A percentile compares a stretch with the other conserved stretches of the same genome.
Evolutionary conservation across 352 stramenopile genomes (phyloP).

Genomic region (Albugo laibachii): DNA sequence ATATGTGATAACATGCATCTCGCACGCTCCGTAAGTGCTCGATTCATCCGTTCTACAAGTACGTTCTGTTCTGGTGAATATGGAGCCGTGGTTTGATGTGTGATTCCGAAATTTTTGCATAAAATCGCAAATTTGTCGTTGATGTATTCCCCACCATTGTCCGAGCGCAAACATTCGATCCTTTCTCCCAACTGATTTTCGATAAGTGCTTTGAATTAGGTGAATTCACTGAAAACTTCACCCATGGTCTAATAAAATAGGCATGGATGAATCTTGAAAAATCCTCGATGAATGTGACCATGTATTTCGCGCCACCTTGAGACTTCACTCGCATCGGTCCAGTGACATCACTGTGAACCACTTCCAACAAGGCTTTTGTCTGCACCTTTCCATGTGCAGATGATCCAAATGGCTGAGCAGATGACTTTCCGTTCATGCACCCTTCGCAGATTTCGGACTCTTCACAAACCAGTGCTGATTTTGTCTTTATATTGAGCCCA

Average conservation of each 20-base stretch:
- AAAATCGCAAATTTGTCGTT: background rate
- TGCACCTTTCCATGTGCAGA: background rate
- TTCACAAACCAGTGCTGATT: no score
- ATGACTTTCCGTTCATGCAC: background rate
- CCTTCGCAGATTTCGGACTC: background rate
- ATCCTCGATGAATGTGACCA: constrained; percentile 9
- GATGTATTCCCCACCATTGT: constrained; percentile 14
- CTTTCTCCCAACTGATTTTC: constrained; percentile 10
- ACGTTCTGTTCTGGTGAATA: constrained; percentile 10
- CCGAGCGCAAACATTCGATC: constrained; percentile 11
- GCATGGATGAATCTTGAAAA: constrained; percentile 7
- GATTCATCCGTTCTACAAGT: constrained; percentile 10
- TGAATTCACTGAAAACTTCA: constrained; percentile 5
- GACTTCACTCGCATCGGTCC: background rate
- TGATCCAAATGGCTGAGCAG: background rate
- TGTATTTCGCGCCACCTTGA: constrained; percentile 1
- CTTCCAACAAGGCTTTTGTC: background rate
- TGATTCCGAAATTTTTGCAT: no score
- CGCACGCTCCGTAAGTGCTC: constrained; percentile 5
- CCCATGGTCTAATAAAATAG: constrained; percentile 12
- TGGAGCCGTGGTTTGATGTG: constrained; percentile 2
- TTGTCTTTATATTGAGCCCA: no score
- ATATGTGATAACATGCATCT: constrained; percentile 7
- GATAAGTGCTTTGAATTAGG: constrained; percentile 3
- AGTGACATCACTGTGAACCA: background rate